A percentile compares a stretch with the other conserved stretches of the same genome.
These are phyloP conservation scores for Crotalaria pallida DNA, from an alignment of 306 rosid species.

Conservation along the genomic window DNA sequence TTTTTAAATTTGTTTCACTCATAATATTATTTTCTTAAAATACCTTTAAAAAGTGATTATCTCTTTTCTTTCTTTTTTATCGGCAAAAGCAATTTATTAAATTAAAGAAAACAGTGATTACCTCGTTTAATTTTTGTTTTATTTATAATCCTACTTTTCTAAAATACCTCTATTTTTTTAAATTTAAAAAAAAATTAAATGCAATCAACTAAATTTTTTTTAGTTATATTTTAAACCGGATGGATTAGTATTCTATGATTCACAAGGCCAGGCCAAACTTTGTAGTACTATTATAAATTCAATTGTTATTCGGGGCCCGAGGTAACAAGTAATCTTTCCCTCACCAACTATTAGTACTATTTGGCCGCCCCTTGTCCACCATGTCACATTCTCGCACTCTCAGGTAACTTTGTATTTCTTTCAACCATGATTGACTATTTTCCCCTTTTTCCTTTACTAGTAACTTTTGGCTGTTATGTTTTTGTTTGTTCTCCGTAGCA, in stretches of 20 bases:
- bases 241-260: neutral
- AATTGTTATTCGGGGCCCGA: slow-evolving; percentile 74
- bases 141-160: too few relatives aligned
- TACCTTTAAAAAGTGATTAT: too few relatives aligned
- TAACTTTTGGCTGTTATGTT: slow-evolving; percentile 22
- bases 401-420: slow-evolving; percentile 15
- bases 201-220: too few relatives aligned
- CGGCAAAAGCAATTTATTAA: too few relatives aligned
- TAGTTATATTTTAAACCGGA: too few relatives aligned
- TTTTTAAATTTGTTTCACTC: too few relatives aligned
- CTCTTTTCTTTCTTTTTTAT: too few relatives aligned
- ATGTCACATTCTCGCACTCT: slow-evolving; percentile 29
- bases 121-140: too few relatives aligned
- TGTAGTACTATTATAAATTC: slow-evolving; percentile 3
- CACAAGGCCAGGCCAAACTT: slow-evolving; percentile 19
- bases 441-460: neutral
- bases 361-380: slow-evolving; percentile 27
- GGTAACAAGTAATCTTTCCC: slow-evolving; percentile 32
- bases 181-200: too few relatives aligned
- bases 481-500: slow-evolving; percentile 19
- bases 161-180: too few relatives aligned
- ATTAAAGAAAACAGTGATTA: too few relatives aligned
- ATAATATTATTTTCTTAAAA: too few relatives aligned
- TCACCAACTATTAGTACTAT: slow-evolving; percentile 27
- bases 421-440: slow-evolving; percentile 3